Percentiles rank a stretch among this genome's conserved stretches.
Evolutionary conservation across 495 filamentous ascomycete species (phyloP).

Genomic region (Pyrenopolyporus hunteri): DNA sequence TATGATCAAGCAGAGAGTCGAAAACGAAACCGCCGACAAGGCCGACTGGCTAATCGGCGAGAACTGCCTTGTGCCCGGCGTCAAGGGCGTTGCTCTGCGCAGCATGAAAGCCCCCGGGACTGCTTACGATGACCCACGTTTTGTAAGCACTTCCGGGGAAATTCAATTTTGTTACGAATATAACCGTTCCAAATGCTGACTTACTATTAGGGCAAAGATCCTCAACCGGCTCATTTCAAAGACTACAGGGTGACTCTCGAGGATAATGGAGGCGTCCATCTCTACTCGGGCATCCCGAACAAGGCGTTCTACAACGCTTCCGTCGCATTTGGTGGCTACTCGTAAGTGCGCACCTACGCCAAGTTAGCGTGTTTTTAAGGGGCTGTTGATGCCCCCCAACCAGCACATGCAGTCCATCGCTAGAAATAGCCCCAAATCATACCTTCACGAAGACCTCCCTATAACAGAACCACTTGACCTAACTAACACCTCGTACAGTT

Average conservation of each 20-base stretch:
- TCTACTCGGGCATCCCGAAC: conserved; percentile 62
- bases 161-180: neutral
- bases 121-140: conserved; percentile 53
- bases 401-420: too few species aligned
- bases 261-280: conserved; percentile 58
- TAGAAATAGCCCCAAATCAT: too few species aligned
- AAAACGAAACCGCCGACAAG: conserved; percentile 49
- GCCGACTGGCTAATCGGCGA: conserved; percentile 62
- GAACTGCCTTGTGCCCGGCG: conserved; percentile 48
- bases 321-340: conserved; percentile 53
- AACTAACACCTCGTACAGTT: conserved; percentile 27
- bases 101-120: conserved; percentile 58
- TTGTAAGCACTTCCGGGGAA: conserved; percentile 45
- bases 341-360: conserved; percentile 26
- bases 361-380: neutral
- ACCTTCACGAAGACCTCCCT: too few species aligned
- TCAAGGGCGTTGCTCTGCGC: conserved; percentile 54
- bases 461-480: neutral
- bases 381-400: too few species aligned
- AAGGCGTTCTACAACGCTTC: conserved; percentile 56
- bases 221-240: conserved; percentile 50
- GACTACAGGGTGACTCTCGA: conserved; percentile 43
- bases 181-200: conserved; percentile 21
- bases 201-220: conserved; percentile 50
- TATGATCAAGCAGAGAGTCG: conserved; percentile 58